phyloP scores from a whole-genome alignment of 768 basidiomycete genomes.

The Pilatotrama ljubarskyi region DNA sequence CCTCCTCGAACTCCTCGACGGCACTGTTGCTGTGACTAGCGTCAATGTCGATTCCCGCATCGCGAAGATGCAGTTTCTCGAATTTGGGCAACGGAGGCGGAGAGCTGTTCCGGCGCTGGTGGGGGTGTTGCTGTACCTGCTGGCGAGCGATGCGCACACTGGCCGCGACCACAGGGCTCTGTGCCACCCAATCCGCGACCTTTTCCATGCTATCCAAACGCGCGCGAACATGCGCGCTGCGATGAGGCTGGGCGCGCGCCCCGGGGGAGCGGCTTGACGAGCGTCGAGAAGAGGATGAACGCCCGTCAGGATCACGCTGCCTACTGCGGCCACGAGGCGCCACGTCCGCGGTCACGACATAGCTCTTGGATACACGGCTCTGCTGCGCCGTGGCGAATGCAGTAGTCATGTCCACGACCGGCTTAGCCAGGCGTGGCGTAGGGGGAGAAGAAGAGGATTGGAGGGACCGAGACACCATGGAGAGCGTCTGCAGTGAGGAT shows the following conservation, averaged over 20 bases:
- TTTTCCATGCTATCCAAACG: constrained; percentile 42
- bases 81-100: constrained; percentile 42
- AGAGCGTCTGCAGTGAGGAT: constrained; percentile 22
- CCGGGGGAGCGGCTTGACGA: constrained; percentile 27
- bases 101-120: constrained; percentile 55
- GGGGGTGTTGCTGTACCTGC: constrained; percentile 38
- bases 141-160: constrained; percentile 25
- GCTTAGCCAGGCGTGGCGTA: constrained; percentile 29
- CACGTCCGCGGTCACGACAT: constrained; percentile 8
- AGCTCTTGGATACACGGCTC: constrained; percentile 12
- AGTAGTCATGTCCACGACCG: constrained; percentile 21
- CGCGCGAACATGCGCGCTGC: constrained; percentile 21
- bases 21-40: constrained; percentile 2
- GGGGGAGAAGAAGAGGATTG: constrained; percentile 27
- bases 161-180: constrained; percentile 32
- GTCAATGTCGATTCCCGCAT: constrained; percentile 31
- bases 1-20: constrained; percentile 19
- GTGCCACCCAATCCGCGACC: constrained; percentile 49
- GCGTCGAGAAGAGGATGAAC: constrained; percentile 27
- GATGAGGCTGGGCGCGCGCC: constrained; percentile 13
- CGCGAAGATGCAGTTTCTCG: constrained; percentile 30
- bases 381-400: constrained; percentile 24
- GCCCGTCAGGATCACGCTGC: constrained; percentile 26
- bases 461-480: constrained; percentile 28
- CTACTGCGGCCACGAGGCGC: constrained; percentile 28